A percentile compares a stretch with the other conserved stretches of the same genome.
Conservation (phyloP, 2,329 filamentous ascomycete genomes). For the Fusarium transvaalense region DNA sequence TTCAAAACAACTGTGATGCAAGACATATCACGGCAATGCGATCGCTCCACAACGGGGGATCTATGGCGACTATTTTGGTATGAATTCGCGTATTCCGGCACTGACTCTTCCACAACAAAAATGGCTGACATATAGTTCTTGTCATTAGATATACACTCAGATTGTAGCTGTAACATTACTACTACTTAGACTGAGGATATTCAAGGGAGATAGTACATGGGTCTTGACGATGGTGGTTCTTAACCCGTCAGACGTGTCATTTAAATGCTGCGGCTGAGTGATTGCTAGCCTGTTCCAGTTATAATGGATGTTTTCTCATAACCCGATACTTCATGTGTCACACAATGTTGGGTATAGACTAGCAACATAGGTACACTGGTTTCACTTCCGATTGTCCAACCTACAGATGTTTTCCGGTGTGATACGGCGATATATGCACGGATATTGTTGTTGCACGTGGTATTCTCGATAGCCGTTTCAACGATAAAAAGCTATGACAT, state of each 20-base stretch:
- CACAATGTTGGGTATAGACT: not conserved
- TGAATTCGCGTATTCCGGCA: too few relatives aligned
- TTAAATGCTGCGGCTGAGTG: not conserved
- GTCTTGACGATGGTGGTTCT: too few relatives aligned
- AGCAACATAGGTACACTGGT: not conserved
- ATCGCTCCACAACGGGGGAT: too few relatives aligned
- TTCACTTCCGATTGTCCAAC: not conserved
- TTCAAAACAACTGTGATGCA: too few relatives aligned
- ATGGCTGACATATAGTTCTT: too few relatives aligned
- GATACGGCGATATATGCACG: not conserved
- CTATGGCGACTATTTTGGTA: too few relatives aligned
- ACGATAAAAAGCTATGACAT: conserved; percentile 1
- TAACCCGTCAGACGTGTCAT: not conserved
- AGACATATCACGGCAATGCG: too few relatives aligned
- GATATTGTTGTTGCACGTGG: not conserved
- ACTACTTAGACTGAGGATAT: too few relatives aligned
- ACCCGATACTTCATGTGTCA: not conserved
- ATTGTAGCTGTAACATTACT: too few relatives aligned
- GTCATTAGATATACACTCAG: too few relatives aligned
- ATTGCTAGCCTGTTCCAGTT: not conserved
- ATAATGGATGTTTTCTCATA: not conserved
- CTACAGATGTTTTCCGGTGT: conserved; percentile 5
- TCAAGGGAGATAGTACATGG: too few relatives aligned
- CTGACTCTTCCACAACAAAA: too few relatives aligned
- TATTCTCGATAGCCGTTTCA: not conserved